phyloP scores from a whole-genome alignment of 1,284 basidiomycete genomes.

The Ceratobasidium sp. region DNA sequence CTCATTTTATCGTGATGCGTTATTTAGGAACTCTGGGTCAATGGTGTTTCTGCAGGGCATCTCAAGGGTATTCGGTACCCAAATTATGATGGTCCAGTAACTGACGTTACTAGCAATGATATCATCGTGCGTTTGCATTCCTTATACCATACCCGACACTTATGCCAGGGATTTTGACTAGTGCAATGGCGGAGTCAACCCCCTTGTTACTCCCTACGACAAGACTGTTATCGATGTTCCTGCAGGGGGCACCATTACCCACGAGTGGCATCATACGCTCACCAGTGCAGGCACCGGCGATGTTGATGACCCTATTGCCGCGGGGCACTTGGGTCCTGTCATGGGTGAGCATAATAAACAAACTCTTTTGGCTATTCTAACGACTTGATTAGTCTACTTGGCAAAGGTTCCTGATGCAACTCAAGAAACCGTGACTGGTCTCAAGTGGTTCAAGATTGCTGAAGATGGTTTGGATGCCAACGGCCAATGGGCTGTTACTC shows the following conservation, averaged over 20 bases:
- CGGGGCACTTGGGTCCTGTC: constrained; percentile 6
- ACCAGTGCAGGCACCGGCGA: not conserved
- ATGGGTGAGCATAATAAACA: not conserved
- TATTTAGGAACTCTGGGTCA: not conserved
- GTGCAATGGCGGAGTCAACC: constrained; percentile 26
- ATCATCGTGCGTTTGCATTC: not conserved
- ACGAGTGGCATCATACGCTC: constrained; percentile 24
- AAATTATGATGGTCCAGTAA: not conserved
- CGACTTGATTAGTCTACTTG: constrained; percentile 51
- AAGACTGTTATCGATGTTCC: constrained; percentile 14
- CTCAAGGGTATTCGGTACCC: not conserved
- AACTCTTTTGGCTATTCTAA: not conserved
- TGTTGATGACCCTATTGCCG: not conserved
- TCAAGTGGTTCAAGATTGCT: constrained; percentile 61
- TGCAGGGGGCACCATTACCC: constrained; percentile 21
- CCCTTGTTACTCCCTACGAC: constrained; percentile 4
- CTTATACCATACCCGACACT: not conserved
- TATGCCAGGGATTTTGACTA: not conserved
- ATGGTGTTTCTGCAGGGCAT: not conserved
- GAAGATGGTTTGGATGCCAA: constrained; percentile 58
- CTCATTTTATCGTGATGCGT: not conserved
- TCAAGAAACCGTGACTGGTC: constrained; percentile 54
- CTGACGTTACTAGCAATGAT: constrained; percentile 22
- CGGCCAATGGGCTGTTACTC: constrained; percentile 47
- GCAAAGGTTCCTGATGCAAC: constrained; percentile 57